Evolutionary conservation across 352 stramenopile species (phyloP).

Genomic region (Pythium angustatum): DNA sequence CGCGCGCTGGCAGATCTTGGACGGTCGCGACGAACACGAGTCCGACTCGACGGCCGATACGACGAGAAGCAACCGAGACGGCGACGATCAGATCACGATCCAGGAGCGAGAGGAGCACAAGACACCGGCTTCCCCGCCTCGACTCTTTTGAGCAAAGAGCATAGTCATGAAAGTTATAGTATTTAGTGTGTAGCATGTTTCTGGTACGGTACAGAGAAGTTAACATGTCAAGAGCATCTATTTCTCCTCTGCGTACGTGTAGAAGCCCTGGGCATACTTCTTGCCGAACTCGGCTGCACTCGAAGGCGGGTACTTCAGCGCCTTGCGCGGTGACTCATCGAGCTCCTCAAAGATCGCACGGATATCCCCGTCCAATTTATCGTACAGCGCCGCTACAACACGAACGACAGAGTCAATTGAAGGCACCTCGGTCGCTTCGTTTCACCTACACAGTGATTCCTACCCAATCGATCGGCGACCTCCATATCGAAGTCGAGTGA

Average conservation of each 20-base stretch:
- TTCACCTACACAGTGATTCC: neutral
- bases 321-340: constrained; percentile 76
- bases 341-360: constrained; percentile 75
- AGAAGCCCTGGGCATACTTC: constrained; percentile 82
- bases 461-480: constrained; percentile 57
- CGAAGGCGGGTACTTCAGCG: constrained; percentile 66
- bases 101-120: constrained; percentile 14
- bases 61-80: constrained; percentile 20
- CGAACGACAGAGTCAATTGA: too few species aligned
- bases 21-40: constrained; percentile 15
- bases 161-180: neutral
- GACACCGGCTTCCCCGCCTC: constrained; percentile 19
- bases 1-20: constrained; percentile 26
- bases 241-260: constrained; percentile 84
- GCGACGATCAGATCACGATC: constrained; percentile 15
- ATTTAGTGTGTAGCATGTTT: constrained; percentile 18
- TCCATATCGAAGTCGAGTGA: constrained; percentile 68
- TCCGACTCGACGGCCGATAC: constrained; percentile 9
- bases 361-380: constrained; percentile 66
- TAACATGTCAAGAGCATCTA: constrained; percentile 16
- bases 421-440: neutral
- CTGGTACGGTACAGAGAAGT: neutral
- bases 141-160: constrained; percentile 19
- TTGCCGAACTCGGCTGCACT: constrained; percentile 71
- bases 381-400: constrained; percentile 59